Evolutionary conservation across 306 rosid genomes (phyloP).

Genomic region (Castanea sativa): DNA sequence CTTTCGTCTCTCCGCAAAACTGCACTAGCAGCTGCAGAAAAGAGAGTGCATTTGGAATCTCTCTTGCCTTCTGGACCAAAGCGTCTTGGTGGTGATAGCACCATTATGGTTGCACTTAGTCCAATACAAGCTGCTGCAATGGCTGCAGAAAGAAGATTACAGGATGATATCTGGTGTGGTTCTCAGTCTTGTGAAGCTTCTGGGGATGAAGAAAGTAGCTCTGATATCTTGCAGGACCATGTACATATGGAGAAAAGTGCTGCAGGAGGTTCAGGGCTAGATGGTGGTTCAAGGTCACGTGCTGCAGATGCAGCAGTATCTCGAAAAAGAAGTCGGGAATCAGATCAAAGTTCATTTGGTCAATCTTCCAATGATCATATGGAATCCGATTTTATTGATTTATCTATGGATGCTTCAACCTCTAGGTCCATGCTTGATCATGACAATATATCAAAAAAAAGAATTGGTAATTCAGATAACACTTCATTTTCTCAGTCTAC

Average conservation of each 20-base stretch:
- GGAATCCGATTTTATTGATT: conserved; percentile 39
- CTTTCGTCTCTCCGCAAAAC: conserved; percentile 66
- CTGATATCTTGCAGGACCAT: conserved; percentile 37
- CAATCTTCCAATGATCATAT: conserved; percentile 31
- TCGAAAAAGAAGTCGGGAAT: conserved; percentile 52
- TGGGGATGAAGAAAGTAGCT: conserved; percentile 42
- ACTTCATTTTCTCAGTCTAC: conserved; percentile 28
- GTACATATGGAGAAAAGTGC: conserved; percentile 21
- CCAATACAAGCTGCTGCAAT: conserved; percentile 97
- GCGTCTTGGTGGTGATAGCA: conserved; percentile 85
- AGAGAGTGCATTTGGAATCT: conserved; percentile 57
- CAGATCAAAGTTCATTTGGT: conserved; percentile 21
- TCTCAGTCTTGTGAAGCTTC: conserved; percentile 56
- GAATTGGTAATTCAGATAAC: conserved; percentile 22
- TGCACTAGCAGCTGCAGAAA: conserved; percentile 79
- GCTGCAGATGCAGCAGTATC: conserved; percentile 22
- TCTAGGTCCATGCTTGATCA: conserved; percentile 12
- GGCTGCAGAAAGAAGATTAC: conserved; percentile 95
- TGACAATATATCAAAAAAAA: conserved; percentile 28
- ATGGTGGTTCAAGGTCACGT: conserved; percentile 16
- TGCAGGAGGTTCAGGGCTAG: conserved; percentile 31
- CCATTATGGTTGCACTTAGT: conserved; percentile 72
- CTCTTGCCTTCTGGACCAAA: conserved; percentile 86
- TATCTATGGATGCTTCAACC: conserved; percentile 32
- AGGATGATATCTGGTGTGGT: conserved; percentile 95